Evolutionary conservation across 2,329 filamentous ascomycete genomes (phyloP).

Genomic region (Aspergillus sp.): DNA sequence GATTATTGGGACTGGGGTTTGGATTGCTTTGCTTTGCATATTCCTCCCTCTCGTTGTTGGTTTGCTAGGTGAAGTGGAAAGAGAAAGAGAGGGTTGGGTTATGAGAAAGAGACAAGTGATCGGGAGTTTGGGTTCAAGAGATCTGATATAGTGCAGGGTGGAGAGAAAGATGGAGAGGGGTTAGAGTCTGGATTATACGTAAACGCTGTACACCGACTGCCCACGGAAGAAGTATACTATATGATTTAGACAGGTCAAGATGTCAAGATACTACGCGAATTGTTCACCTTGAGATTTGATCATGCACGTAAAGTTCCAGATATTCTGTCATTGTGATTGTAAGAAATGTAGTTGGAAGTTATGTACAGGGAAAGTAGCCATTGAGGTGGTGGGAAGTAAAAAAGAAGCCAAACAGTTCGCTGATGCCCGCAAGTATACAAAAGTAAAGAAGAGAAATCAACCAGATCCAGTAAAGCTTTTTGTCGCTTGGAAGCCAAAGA

Average conservation of each 20-base stretch:
- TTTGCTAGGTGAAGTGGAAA: too few species aligned
- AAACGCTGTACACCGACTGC: background rate
- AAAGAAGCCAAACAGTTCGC: background rate
- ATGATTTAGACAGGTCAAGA: background rate
- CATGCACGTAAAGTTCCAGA: background rate
- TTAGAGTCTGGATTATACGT: too few species aligned
- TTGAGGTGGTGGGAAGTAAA: background rate
- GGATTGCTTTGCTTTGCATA: too few species aligned
- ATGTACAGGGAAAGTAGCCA: conserved; percentile 3
- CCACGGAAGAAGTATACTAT: background rate
- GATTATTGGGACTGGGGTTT: conserved; percentile 6
- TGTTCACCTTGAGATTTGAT: background rate
- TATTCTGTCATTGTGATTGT: background rate
- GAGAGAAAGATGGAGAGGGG: background rate
- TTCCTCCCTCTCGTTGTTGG: background rate
- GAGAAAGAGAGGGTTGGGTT: too few species aligned
- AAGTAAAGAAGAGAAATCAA: background rate
- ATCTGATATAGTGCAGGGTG: too few species aligned
- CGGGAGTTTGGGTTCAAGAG: too few species aligned
- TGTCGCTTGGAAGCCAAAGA: background rate
- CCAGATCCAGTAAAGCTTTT: background rate
- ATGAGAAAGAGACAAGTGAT: too few species aligned
- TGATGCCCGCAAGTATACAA: background rate
- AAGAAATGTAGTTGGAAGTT: background rate
- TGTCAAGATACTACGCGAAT: background rate